Percentiles rank a stretch among this genome's conserved stretches.
Conservation (phyloP, 805 yeast genomes). For the Metschnikowia reukaufii region DNA sequence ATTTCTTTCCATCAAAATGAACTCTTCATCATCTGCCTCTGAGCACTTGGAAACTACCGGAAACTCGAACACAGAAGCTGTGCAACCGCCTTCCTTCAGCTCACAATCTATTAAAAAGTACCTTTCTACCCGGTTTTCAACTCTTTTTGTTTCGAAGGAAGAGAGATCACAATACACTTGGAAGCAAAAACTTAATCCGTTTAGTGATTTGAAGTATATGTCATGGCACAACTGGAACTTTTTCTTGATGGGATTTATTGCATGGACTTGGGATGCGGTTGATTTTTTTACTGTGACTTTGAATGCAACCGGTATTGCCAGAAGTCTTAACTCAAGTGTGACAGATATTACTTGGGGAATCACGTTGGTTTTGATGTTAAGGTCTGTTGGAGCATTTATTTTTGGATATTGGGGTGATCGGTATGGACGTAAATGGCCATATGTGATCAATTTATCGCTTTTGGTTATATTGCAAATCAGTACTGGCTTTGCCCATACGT, state of each 20-base stretch:
- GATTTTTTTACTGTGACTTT: slow-evolving; percentile 61
- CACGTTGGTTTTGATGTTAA: slow-evolving; percentile 64
- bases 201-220: slow-evolving; percentile 26
- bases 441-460: slow-evolving; percentile 44
- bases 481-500: slow-evolving; percentile 59
- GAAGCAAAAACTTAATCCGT: slow-evolving; percentile 56
- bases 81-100: slow-evolving; percentile 32
- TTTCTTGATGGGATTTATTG: slow-evolving; percentile 51
- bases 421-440: slow-evolving; percentile 62
- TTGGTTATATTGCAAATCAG: slow-evolving; percentile 59
- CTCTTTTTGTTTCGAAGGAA: slow-evolving; percentile 48
- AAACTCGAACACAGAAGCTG: slow-evolving; percentile 14
- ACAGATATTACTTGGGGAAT: slow-evolving; percentile 68
- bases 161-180: slow-evolving; percentile 37
- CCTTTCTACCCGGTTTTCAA: slow-evolving; percentile 46
- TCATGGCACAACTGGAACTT: slow-evolving; percentile 47
- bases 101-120: slow-evolving; percentile 35
- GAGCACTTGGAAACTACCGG: slow-evolving; percentile 11
- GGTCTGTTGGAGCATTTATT: slow-evolving; percentile 64
- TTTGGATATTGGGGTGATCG: slow-evolving; percentile 62
- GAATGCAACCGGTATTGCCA: slow-evolving; percentile 49
- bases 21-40: neutral
- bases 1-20: no score
- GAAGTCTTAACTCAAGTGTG: slow-evolving; percentile 42
- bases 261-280: slow-evolving; percentile 68